Base-by-base conservation (phyloP, 1,284 basidiomycete species). In the Uromyces viciae-fabae region DNA sequence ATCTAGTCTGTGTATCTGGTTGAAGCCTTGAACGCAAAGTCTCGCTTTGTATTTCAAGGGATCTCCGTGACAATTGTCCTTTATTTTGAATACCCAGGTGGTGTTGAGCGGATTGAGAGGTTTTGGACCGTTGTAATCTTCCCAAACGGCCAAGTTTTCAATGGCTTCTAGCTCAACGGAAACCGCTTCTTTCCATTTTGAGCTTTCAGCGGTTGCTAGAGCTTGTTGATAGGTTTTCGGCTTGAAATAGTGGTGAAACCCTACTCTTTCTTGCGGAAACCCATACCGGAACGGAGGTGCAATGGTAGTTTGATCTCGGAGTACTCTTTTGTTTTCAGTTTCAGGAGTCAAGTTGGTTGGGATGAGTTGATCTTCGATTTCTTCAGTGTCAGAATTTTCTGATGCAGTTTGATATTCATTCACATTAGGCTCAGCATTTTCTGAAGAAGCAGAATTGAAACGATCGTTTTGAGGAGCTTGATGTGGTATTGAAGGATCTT, bases 1-100 rank as follows among this genome's bases (percentile, higher is more conserved):
- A 25, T 76, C 46, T 3, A 33, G 17, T 17, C 74, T 58, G 5
- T 56, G 5, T 9, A 71, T 54, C 28, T 71, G 68, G 46, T 46
- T 15, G 25, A 71, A 71, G 4, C 40, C 68, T 31, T 75, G 72
- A 42, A 58, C 52, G 31, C 72, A 75, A 5, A 75, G 72, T 43
- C 25, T 28, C 3, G 52, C 72, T 19, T 75, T 75, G 25, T 75
- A 19, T 58, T 75, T 56, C n/a, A 54, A n/a, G 3, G 54, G 54
- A 52, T 74, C 72, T 2, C 72, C 49, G 22, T 74, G 46, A 54
- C 22, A 28, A n/a, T 56, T 74, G 14, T 52, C 38, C 22, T 75
- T 75, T 1, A 36, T 36, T 25, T 38, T 28, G 46, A 73, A 73
- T 1, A 56, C 72, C 72, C 72, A 75, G 22, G 40, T 64, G 0